Evolutionary conservation across 495 filamentous ascomycete species (phyloP).

Genomic region (Durotheca rogersii): DNA sequence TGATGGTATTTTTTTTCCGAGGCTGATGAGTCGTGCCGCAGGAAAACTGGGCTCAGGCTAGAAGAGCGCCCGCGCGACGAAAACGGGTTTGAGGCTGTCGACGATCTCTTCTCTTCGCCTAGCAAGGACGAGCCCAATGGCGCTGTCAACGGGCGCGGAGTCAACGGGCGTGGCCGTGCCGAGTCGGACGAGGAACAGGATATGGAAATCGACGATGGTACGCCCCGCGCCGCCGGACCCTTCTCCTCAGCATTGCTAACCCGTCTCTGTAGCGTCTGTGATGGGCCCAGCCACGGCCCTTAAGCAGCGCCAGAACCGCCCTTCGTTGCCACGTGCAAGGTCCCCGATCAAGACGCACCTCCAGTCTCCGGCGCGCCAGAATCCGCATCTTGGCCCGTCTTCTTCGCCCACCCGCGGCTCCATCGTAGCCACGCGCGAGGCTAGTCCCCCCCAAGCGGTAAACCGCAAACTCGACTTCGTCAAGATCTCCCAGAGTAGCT

Average conservation of each 20-base stretch:
- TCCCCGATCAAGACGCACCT: conserved; percentile 58
- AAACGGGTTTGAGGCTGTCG: conserved; percentile 84
- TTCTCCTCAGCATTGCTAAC: conserved; percentile 9
- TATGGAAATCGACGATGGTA: conserved; percentile 40
- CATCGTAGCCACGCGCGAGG: conserved; percentile 28
- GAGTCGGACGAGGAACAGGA: conserved; percentile 36
- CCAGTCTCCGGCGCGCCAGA: conserved; percentile 57
- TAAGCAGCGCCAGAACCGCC: conserved; percentile 30
- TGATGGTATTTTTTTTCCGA: background rate
- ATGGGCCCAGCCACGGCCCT: conserved; percentile 34
- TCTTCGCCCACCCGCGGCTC: conserved; percentile 44
- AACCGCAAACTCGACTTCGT: conserved; percentile 47
- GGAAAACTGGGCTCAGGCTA: conserved; percentile 80
- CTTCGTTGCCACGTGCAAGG: conserved; percentile 47
- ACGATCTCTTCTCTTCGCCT: conserved; percentile 86
- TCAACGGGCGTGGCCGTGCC: conserved; percentile 31
- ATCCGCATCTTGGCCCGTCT: conserved; percentile 44
- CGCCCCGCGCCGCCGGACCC: background rate
- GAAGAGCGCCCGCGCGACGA: conserved; percentile 85
- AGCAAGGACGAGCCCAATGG: conserved; percentile 53
- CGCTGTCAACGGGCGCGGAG: conserved; percentile 17
- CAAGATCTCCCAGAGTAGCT: conserved; percentile 16
- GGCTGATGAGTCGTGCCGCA: conserved; percentile 30
- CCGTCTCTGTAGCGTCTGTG: conserved; percentile 27
- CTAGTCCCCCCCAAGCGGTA: conserved; percentile 28